Conservation (phyloP, 305 asterid genomes). For the Salvia sclarea region DNA sequence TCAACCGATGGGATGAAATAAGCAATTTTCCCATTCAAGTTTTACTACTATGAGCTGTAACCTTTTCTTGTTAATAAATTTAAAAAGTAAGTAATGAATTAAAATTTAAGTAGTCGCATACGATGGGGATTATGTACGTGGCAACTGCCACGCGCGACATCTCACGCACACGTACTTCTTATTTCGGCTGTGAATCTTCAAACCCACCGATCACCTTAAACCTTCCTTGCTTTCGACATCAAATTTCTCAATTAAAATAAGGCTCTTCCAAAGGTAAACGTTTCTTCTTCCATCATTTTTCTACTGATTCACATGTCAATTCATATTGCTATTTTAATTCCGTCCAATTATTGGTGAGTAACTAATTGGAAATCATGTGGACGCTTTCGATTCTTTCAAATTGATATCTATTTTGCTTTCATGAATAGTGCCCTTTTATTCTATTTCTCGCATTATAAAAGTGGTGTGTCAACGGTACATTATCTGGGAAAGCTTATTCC, state of each 20-base stretch:
- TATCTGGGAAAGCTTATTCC: constrained; percentile 23
- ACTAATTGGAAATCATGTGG: constrained; percentile 33
- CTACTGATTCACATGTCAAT: constrained; percentile 20
- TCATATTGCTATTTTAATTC: background rate
- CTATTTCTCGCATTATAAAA: background rate
- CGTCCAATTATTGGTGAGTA: constrained; percentile 28
- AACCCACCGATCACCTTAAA: constrained; percentile 20
- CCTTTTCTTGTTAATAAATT: too few relatives aligned
- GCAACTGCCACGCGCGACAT: background rate
- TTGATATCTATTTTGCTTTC: constrained; percentile 25
- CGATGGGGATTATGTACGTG: constrained; percentile 12
- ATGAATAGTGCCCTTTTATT: background rate
- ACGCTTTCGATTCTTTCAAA: constrained; percentile 25
- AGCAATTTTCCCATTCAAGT: too few relatives aligned
- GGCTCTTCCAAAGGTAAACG: constrained; percentile 17
- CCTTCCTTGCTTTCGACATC: background rate
- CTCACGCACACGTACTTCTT: background rate
- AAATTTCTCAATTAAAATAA: background rate
- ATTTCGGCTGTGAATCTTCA: background rate
- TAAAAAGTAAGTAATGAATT: too few relatives aligned
- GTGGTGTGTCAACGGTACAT: background rate
- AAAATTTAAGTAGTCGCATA: too few relatives aligned
- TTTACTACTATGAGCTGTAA: too few relatives aligned
- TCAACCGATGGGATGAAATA: too few relatives aligned
- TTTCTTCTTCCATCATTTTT: background rate